Percentiles rank a stretch among this genome's conserved stretches.
phyloP scores from a whole-genome alignment of 2,329 filamentous ascomycete genomes.

The Tolypocladium album region DNA sequence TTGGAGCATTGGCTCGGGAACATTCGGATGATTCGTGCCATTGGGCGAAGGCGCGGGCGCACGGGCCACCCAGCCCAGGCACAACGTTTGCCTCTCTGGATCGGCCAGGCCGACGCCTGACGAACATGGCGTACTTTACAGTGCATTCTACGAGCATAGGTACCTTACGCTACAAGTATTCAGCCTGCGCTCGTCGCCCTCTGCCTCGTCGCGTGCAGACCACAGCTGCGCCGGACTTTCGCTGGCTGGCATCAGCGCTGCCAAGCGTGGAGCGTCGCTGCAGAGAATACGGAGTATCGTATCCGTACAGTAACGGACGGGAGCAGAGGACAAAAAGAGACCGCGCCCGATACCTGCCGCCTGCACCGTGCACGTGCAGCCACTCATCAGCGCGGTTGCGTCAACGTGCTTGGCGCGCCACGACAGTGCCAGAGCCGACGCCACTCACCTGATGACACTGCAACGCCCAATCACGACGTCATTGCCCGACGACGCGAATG shows the following conservation, averaged over 20 bases:
- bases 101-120: not conserved
- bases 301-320: no score
- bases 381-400: not conserved
- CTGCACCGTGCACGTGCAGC: not conserved
- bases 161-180: no score
- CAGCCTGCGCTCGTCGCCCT: no score
- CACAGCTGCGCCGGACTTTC: no score
- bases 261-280: not conserved
- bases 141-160: no score
- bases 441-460: not conserved
- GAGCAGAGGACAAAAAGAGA: no score
- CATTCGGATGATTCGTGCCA: not conserved
- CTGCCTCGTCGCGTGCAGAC: no score
- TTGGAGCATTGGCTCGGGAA: not conserved
- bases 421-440: not conserved
- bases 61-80: not conserved
- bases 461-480: no score
- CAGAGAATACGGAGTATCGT: no score
- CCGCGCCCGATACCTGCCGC: no score
- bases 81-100: not conserved
- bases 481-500: not conserved
- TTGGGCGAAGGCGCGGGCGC: not conserved
- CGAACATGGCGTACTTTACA: no score
- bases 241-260: not conserved
- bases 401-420: conserved; percentile 1